Conservation (phyloP, 2,329 filamentous ascomycete genomes). For the Aureobasidium uvarum region DNA sequence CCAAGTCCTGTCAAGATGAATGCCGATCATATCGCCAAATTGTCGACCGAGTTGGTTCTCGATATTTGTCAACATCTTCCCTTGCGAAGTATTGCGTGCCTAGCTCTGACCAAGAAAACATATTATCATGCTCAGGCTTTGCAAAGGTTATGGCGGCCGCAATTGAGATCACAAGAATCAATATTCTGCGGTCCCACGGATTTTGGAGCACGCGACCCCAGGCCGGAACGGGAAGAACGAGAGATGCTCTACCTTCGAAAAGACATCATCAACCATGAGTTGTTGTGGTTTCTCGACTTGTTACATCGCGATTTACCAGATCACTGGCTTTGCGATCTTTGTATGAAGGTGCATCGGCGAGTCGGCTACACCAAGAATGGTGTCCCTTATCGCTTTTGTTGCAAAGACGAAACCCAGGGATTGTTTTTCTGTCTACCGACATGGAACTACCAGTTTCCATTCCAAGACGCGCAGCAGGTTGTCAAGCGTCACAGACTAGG, state of each 20-base stretch:
- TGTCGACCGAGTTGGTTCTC: not conserved
- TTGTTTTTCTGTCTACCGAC: not conserved
- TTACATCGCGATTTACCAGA: not conserved
- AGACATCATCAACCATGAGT: not conserved
- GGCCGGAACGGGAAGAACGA: not conserved
- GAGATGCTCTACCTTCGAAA: not conserved
- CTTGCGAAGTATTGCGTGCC: not conserved
- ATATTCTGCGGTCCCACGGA: not conserved
- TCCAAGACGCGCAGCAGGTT: not conserved
- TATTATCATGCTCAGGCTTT: not conserved
- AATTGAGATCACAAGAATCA: not conserved
- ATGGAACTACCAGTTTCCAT: not conserved
- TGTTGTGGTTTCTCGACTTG: not conserved
- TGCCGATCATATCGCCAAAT: not conserved
- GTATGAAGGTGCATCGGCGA: not conserved
- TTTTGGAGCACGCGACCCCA: not conserved
- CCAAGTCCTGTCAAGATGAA: not conserved
- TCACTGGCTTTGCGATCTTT: not conserved
- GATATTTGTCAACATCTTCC: not conserved
- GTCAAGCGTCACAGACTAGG: not conserved
- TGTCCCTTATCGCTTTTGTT: not conserved
- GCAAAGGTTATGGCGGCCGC: not conserved
- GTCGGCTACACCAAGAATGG: not conserved
- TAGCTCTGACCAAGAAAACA: not conserved
- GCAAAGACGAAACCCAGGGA: not conserved